phyloP scores from a whole-genome alignment of 2,329 filamentous ascomycete species.

The Arthrinium puccinioides region DNA sequence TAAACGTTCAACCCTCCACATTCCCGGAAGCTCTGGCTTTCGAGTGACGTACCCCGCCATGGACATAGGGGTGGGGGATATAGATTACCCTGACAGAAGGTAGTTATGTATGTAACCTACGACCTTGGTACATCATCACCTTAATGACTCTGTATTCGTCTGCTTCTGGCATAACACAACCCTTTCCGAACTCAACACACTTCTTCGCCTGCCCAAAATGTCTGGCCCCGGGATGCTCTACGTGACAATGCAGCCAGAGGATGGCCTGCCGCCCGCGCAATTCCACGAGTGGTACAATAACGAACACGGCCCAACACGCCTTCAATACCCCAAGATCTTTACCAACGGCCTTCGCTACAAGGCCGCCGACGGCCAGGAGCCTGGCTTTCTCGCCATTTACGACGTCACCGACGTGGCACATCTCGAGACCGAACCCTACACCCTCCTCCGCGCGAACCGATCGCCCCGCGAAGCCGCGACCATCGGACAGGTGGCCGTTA shows the following conservation, averaged over 20 bases:
- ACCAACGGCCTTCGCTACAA: conserved; percentile 73
- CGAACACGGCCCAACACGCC: conserved; percentile 77
- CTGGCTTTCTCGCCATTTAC: conserved; percentile 73
- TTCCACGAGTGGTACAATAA: conserved; percentile 96
- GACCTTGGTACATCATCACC: neutral
- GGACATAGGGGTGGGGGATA: no score
- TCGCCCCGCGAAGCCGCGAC: conserved; percentile 45
- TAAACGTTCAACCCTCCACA: no score
- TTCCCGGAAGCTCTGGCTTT: no score
- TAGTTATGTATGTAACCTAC: no score
- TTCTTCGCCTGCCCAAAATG: conserved; percentile 21
- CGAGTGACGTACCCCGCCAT: no score
- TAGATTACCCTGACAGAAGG: no score
- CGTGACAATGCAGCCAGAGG: conserved; percentile 77
- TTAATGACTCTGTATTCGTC: neutral
- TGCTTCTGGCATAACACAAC: neutral
- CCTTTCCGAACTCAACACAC: neutral
- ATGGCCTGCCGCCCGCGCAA: conserved; percentile 55
- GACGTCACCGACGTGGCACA: conserved; percentile 70
- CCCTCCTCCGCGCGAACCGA: conserved; percentile 50
- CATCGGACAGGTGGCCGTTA: conserved; percentile 54
- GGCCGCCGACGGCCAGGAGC: conserved; percentile 54
- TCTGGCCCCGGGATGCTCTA: conserved; percentile 63
- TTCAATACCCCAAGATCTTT: conserved; percentile 68
- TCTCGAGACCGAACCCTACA: conserved; percentile 65